These are phyloP conservation scores for Flaveria linearis DNA, from an alignment of 129 eudicot genomes.

Conservation along the genomic window DNA sequence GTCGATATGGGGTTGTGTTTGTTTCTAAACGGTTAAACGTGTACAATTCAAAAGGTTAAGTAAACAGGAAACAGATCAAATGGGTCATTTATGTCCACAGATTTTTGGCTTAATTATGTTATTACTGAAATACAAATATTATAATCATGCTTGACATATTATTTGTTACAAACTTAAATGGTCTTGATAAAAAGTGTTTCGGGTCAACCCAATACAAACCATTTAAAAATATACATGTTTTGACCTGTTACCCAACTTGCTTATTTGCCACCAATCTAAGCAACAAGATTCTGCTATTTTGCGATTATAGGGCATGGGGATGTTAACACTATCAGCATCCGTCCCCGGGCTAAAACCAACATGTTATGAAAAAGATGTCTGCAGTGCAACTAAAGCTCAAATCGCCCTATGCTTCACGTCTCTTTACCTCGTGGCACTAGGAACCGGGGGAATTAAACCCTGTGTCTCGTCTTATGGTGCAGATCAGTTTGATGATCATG, in stretches of 20 bases:
- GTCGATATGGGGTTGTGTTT: background rate
- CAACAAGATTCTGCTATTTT: background rate
- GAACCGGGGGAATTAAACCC: slow-evolving; percentile 76
- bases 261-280: background rate
- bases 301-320: slow-evolving; percentile 18
- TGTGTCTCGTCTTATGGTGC: slow-evolving; percentile 80
- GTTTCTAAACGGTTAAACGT: background rate
- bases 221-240: background rate
- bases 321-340: slow-evolving; percentile 31
- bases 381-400: slow-evolving; percentile 51
- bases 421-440: slow-evolving; percentile 65
- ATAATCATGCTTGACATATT: background rate
- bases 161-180: background rate
- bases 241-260: background rate
- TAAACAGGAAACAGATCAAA: no score
- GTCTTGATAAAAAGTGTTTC: background rate
- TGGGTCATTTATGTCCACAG: no score
- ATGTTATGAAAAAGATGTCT: slow-evolving; percentile 42
- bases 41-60: background rate
- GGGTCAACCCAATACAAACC: background rate
- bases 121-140: background rate
- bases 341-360: slow-evolving; percentile 61
- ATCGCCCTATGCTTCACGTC: slow-evolving; percentile 47
- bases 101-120: no score
- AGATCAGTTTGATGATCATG: slow-evolving; percentile 67